Base-by-base conservation (phyloP, 2,329 filamentous ascomycete species). In the Xylariaceae sp. region DNA sequence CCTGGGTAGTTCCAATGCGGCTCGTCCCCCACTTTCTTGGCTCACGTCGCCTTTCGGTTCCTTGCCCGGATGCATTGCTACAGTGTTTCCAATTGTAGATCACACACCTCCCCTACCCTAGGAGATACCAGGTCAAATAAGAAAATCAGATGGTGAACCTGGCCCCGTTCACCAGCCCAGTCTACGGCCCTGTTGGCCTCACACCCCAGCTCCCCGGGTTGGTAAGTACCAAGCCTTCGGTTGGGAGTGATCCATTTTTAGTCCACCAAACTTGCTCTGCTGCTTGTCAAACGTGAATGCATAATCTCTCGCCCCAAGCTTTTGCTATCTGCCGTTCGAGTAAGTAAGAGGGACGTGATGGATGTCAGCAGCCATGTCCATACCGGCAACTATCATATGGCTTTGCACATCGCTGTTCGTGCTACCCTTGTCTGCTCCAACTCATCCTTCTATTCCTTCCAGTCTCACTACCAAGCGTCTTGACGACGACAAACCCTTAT, bases 61-160 rank as follows among this genome's bases (percentile, higher is more conserved):
- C 52, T 52, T 37, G 28, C 45, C 56, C 56, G 41, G 53, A 34
- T 58, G 64, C 65, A 65, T 66, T 56, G 44, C 60, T 48, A 55
- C 43, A 39, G 57, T 59, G 69, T 71, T 70, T 72, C 64, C 53
- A 55, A 50, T 63, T 54, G 69, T 53, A 67, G 69, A 72, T 71
- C 69, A 72, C 50, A 71, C 69, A 66, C 49, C 54, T 47, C 36
- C 37, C 47, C 46, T n/a, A 36, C 49, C 23, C 34, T 58, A 58
- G 45, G 54, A 54, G 53, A 56, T 47, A 59, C 62, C 44, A 54
- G 60, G 60, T 62, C 63, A 52, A 67, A 67, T 65, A 52, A 60
- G 58, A 64, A 65, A 63, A 66, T 65, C 60, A 60, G 49, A 69
- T 48, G 56, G 57, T 40, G 17, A 37, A 50, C 41, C 40, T 34